phyloP scores from a whole-genome alignment of 257 asterid species.

The Scutellaria minor region DNA sequence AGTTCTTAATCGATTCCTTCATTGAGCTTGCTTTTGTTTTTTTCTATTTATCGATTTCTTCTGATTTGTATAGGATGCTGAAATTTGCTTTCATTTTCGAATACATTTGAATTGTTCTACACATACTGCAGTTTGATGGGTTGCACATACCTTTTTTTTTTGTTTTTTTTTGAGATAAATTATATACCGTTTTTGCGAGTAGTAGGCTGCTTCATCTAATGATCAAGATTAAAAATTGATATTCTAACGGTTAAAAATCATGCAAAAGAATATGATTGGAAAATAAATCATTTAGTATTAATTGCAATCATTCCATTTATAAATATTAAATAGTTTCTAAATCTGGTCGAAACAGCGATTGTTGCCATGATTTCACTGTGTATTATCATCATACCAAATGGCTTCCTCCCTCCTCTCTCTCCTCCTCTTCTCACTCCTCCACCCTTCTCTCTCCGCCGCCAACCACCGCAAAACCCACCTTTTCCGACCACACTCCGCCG shows the following conservation, averaged over 20 bases:
- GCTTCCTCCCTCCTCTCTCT: not conserved
- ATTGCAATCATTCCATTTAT: not conserved
- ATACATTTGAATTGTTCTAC: constrained; percentile 17
- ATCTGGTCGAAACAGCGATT: too few relatives aligned
- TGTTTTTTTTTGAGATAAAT: too few relatives aligned
- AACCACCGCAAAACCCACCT: constrained; percentile 42
- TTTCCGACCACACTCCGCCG: constrained; percentile 35
- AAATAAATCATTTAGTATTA: not conserved
- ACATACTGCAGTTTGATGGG: not conserved
- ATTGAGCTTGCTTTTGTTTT: constrained; percentile 35
- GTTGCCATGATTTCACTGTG: too few relatives aligned
- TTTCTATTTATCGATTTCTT: constrained; percentile 27
- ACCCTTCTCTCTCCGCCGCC: constrained; percentile 14
- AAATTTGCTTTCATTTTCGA: constrained; percentile 3
- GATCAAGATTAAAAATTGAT: too few relatives aligned
- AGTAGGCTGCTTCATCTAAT: too few relatives aligned
- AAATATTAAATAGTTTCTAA: too few relatives aligned
- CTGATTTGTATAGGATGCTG: constrained; percentile 35
- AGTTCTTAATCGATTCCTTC: constrained; percentile 67
- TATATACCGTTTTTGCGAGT: too few relatives aligned
- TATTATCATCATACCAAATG: not conserved
- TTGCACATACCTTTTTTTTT: too few relatives aligned
- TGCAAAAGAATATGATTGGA: not conserved
- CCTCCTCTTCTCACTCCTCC: not conserved
- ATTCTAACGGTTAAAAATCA: too few relatives aligned